Conservation (phyloP, 139 green algal genomes). For the Closterium sp. region DNA sequence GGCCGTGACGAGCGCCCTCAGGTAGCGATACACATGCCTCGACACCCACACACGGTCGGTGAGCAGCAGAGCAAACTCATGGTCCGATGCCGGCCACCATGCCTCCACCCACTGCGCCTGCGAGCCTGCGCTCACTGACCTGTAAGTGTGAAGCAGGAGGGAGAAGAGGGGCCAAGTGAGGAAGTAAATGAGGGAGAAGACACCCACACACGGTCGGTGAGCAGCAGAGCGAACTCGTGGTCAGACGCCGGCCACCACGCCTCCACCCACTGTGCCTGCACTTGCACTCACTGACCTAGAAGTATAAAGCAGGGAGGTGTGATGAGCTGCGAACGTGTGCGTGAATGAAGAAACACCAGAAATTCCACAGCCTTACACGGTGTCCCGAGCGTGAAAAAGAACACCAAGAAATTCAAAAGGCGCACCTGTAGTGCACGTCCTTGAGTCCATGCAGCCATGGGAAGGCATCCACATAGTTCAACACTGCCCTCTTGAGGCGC, state of each 20-base stretch:
- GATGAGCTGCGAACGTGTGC: neutral
- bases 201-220: too few species aligned
- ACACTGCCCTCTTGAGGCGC: neutral
- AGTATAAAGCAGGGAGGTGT: neutral
- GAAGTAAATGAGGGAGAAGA: neutral
- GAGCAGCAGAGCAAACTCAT: conserved; percentile 19
- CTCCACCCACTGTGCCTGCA: too few species aligned
- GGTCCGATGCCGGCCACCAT: conserved; percentile 17
- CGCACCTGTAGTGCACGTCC: conserved; percentile 18
- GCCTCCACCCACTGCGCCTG: conserved; percentile 21
- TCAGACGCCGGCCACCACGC: too few species aligned
- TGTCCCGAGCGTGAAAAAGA: too few species aligned
- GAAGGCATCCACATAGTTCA: neutral
- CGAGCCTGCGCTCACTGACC: neutral
- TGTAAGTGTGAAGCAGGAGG: neutral
- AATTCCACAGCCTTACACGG: too few species aligned
- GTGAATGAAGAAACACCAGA: too few species aligned
- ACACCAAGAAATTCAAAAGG: too few species aligned
- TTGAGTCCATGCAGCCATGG: neutral
- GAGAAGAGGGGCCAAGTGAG: neutral
- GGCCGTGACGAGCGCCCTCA: neutral
- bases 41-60: conserved; percentile 6
- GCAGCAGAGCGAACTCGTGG: too few species aligned
- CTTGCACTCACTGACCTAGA: neutral
- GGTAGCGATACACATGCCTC: neutral